Conservation (phyloP, 2,329 filamentous ascomycete species). For the Pyrenophora graminea region DNA sequence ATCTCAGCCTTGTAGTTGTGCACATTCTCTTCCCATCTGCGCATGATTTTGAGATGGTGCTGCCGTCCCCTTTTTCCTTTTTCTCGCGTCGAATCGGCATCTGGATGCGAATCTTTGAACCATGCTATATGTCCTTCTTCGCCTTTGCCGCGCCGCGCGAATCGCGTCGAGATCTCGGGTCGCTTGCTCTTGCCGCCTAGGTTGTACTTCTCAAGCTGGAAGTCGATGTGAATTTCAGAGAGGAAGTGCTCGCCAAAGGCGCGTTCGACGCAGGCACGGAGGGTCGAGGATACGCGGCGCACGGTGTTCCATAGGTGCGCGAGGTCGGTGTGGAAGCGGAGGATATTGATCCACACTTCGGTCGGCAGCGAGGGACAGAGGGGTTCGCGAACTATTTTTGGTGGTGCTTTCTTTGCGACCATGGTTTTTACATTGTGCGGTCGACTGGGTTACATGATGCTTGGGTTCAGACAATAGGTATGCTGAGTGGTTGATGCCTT, state of each 20-base stretch:
- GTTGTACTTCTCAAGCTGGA: constrained; percentile 40
- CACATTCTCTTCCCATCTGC: constrained; percentile 36
- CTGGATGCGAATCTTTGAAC: constrained; percentile 23
- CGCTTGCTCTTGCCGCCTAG: constrained; percentile 37
- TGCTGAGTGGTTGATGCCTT: too few species aligned
- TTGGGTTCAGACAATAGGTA: neutral
- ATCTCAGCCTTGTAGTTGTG: constrained; percentile 29
- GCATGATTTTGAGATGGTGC: constrained; percentile 21
- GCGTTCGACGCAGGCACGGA: constrained; percentile 36
- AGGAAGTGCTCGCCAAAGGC: constrained; percentile 35
- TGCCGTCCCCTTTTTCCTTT: constrained; percentile 5
- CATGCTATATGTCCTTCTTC: constrained; percentile 19
- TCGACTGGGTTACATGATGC: neutral
- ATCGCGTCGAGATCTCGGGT: constrained; percentile 31
- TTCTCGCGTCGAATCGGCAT: neutral
- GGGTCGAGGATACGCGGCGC: constrained; percentile 32
- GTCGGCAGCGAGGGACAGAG: constrained; percentile 35
- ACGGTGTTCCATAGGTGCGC: constrained; percentile 40
- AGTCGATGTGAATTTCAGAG: constrained; percentile 29
- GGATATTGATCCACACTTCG: constrained; percentile 43
- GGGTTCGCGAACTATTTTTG: neutral
- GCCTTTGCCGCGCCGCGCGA: constrained; percentile 20
- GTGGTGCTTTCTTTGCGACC: constrained; percentile 4
- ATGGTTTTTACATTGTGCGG: neutral
- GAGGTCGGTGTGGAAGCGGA: constrained; percentile 34